Percentiles rank a stretch among this genome's conserved stretches.
phyloP scores from a whole-genome alignment of 2,329 filamentous ascomycete species.

The Zopfia rhizophila region DNA sequence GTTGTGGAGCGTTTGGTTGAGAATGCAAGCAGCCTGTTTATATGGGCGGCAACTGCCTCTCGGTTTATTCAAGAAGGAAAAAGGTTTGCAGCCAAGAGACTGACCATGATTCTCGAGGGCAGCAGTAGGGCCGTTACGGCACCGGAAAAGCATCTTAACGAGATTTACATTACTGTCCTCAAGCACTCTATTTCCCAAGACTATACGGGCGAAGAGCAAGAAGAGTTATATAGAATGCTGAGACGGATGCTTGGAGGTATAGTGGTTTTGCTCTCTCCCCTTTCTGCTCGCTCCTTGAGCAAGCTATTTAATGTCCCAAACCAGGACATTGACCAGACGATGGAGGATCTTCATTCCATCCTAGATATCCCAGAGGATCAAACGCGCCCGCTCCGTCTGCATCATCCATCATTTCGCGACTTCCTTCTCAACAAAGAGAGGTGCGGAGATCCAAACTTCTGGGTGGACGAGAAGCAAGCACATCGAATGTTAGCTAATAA shows the following conservation, averaged over 20 bases:
- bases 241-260: conserved; percentile 14
- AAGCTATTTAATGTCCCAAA: conserved; percentile 10
- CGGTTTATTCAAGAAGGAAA: conserved; percentile 2
- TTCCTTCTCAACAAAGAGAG: conserved; percentile 18
- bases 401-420: conserved; percentile 26
- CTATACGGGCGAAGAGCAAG: conserved; percentile 7
- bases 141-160: conserved; percentile 13
- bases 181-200: conserved; percentile 8
- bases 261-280: conserved; percentile 4
- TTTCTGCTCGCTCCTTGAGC: conserved; percentile 11
- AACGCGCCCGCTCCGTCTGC: conserved; percentile 13
- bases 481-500: conserved; percentile 1
- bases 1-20: conserved; percentile 3
- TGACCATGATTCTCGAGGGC: not conserved
- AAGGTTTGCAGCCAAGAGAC: not conserved
- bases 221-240: conserved; percentile 4
- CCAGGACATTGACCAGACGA: conserved; percentile 1
- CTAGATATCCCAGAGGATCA: conserved; percentile 17
- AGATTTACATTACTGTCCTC: conserved; percentile 20
- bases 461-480: conserved; percentile 37
- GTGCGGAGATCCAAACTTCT: conserved; percentile 38
- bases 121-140: not conserved
- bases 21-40: conserved; percentile 17
- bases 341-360: conserved; percentile 19
- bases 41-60: conserved; percentile 40